These are phyloP conservation scores for Euphrasia arctica DNA, from an alignment of 305 asterid species.

Conservation along the genomic window DNA sequence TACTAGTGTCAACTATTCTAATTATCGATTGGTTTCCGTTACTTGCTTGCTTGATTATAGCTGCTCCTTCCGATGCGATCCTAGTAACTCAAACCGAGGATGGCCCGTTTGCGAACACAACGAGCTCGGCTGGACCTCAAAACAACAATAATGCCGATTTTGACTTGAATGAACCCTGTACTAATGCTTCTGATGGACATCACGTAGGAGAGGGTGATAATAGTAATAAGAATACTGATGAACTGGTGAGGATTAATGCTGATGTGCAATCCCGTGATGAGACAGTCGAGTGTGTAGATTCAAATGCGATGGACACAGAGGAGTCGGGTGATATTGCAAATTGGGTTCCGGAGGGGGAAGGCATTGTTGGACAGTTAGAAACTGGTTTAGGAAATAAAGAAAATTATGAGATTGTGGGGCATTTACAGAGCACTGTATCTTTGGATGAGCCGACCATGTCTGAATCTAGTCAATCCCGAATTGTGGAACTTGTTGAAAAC, in stretches of 20 bases:
- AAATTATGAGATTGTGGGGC: conserved; percentile 10
- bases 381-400: conserved; percentile 19
- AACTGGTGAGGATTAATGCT: conserved; percentile 21
- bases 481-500: conserved; percentile 59
- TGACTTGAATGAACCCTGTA: conserved; percentile 20
- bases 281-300: conserved; percentile 29
- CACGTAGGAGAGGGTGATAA: conserved; percentile 16
- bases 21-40: conserved; percentile 4
- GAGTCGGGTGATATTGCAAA: no score
- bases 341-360: conserved; percentile 16
- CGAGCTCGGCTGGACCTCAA: background rate
- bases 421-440: conserved; percentile 30
- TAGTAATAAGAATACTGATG: conserved; percentile 6
- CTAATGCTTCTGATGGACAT: conserved; percentile 22
- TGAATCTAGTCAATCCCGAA: conserved; percentile 47
- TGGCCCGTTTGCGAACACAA: background rate
- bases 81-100: conserved; percentile 1
- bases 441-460: conserved; percentile 36
- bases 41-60: conserved; percentile 2
- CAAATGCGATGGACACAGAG: conserved; percentile 19
- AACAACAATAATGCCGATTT: conserved; percentile 15
- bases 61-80: conserved; percentile 1
- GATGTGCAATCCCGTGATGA: conserved; percentile 23
- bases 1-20: background rate
- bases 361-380: conserved; percentile 10